Base-by-base conservation (phyloP, 2,329 filamentous ascomycete species). In the Monosporascus sp. region DNA sequence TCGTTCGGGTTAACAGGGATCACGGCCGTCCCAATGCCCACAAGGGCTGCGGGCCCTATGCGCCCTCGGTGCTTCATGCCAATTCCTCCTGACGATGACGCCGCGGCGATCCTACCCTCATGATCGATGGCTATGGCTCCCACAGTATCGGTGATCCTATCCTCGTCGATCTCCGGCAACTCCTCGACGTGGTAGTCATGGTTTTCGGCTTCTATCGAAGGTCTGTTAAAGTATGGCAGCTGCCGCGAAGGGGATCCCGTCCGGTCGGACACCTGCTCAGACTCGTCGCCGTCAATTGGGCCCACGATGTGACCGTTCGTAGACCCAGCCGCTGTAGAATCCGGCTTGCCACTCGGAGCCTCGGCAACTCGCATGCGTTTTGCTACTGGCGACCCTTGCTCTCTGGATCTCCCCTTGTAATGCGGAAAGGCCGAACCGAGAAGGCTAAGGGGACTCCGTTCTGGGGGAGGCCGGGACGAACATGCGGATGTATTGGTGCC, bases 61-160 rank as follows among this genome's bases (percentile, higher is more conserved):
- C 94, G 87, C 6, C 94, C 95, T 56, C 85, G 84, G 70, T 96
- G 92, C 69, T 99, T 99, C 93, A 99, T 97, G 27, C 94, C 93
- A 67, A 99, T 99, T 1, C 94, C 94, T 6, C 94, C 94, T 17
- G 95, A 99, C 2, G 94, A 99, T 2, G 94, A 96, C 17, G 88
- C 94, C 4, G 93, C 94, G 5, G 95, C 93, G 66, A 99, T 96
- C 54, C 88, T 87, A 17, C 94, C 94, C 61, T 81, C 83, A 49
- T 82, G 81, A 65, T 99, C 94, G 58, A 99, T 86, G 11, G 91
- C 94, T 66, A 99, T 96, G 27, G 92, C 94, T 45, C 95, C 94
- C 55, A 99, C 91, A 14, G 94, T 99, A 74, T 99, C 94, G 3
- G 88, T 95, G 62, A 99, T 81, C 26, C 72, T 79, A 64, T 88